A percentile compares a stretch with the other conserved stretches of the same genome.
These are phyloP conservation scores for Picochlorum sp. DNA, from an alignment of 139 green algal species.

Conservation along the genomic window DNA sequence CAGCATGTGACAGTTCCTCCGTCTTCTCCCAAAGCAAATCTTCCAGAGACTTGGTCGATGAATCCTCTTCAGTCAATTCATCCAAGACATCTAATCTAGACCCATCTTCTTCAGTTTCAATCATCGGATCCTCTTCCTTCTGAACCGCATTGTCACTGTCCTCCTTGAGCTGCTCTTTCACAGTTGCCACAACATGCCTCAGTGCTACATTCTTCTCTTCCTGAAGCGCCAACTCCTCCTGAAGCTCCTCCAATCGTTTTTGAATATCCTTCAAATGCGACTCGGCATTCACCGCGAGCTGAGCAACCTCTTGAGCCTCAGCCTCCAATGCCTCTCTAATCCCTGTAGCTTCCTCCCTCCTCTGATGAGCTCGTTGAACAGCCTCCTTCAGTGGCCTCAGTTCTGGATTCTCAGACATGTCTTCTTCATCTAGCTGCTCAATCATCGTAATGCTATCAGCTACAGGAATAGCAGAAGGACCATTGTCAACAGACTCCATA, in stretches of 20 bases:
- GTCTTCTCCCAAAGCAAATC: constrained; percentile 21
- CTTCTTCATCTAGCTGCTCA: constrained; percentile 2
- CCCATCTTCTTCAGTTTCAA: background rate
- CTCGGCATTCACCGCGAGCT: constrained; percentile 52
- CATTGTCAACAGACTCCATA: background rate
- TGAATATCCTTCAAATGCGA: background rate
- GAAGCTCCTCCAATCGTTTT: constrained; percentile 9
- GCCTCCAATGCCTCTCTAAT: constrained; percentile 43
- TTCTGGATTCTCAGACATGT: constrained; percentile 35
- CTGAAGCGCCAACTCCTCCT: constrained; percentile 5
- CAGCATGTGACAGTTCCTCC: constrained; percentile 14
- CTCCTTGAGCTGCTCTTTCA: too few species aligned
- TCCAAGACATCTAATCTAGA: background rate
- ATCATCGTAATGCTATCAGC: background rate
- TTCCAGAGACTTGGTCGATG: constrained; percentile 7
- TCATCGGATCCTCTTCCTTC: too few species aligned
- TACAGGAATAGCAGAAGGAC: background rate
- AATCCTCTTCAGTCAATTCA: background rate
- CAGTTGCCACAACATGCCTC: background rate
- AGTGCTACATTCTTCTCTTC: background rate
- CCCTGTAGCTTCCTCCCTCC: constrained; percentile 20
- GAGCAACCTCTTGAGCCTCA: constrained; percentile 43
- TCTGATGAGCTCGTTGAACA: constrained; percentile 26
- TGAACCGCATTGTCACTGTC: too few species aligned
- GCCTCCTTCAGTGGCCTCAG: constrained; percentile 43